Conservation (phyloP, 495 filamentous ascomycete genomes). For the Viridothelium virens region DNA sequence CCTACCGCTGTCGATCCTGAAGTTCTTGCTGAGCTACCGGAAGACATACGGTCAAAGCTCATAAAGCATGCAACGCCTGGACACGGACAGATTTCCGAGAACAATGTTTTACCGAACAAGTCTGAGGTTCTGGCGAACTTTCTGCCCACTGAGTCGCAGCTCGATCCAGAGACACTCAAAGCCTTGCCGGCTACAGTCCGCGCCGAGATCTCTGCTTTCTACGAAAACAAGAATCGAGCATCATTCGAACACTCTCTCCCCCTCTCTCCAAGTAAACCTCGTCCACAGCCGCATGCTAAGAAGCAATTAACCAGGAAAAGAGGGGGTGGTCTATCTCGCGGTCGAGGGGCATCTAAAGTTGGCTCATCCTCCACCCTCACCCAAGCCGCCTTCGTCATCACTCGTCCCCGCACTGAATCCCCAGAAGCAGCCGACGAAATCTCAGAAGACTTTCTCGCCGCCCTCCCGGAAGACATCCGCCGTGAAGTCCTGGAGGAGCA, state of each 20-base stretch:
- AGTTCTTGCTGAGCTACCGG: slow-evolving; percentile 68
- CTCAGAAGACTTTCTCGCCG: slow-evolving; percentile 67
- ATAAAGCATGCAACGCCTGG: slow-evolving; percentile 34
- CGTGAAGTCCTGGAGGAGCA: slow-evolving; percentile 69
- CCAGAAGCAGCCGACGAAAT: slow-evolving; percentile 38
- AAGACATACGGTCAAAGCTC: slow-evolving; percentile 71
- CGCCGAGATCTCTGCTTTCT: slow-evolving; percentile 66
- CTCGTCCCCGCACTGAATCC: slow-evolving; percentile 19
- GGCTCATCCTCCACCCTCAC: slow-evolving; percentile 45
- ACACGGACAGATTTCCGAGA: not conserved
- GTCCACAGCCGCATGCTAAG: slow-evolving; percentile 40
- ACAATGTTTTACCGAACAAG: not conserved
- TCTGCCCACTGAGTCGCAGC: slow-evolving; percentile 34
- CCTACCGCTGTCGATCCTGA: slow-evolving; percentile 69
- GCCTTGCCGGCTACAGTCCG: slow-evolving; percentile 78
- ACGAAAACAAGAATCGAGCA: slow-evolving; percentile 38
- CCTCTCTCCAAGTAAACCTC: slow-evolving; percentile 52
- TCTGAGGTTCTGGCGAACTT: slow-evolving; percentile 10
- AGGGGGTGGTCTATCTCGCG: slow-evolving; percentile 43
- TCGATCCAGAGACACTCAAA: slow-evolving; percentile 45
- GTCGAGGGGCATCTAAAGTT: slow-evolving; percentile 39
- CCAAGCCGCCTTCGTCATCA: slow-evolving; percentile 58
- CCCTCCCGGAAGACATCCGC: slow-evolving; percentile 73
- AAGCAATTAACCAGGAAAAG: slow-evolving; percentile 54
- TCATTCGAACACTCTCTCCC: slow-evolving; percentile 40